Evolutionary conservation across 2,329 filamentous ascomycete genomes (phyloP), one percentile per base, ranked within the genome.

Genomic region (Aspergillus brasiliensis): DNA sequence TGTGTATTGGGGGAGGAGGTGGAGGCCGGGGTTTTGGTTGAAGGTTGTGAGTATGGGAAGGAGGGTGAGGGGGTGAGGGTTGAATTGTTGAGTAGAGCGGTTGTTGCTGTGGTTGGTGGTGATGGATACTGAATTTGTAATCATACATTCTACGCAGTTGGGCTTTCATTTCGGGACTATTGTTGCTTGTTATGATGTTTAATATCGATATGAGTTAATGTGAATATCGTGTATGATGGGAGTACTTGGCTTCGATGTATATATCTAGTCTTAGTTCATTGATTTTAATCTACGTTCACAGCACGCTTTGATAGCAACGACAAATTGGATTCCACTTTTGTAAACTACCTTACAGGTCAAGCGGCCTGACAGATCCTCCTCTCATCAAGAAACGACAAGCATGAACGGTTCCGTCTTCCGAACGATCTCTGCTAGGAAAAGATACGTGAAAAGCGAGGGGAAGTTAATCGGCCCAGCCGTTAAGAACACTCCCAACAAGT

Each of bases 401-500:
- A 42, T 19, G 23, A 5, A 46, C 19, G 28, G 38, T 31, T 28
- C 25, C 25, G 25, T 49, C 46, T 17, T 11, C 25, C 46, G 25
- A 31, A 25, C 8, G 4, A 17, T 0, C 11, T 8, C 25, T 27
- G 46, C 46, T 31, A 31, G 7, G 19, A 11, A 19, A n/a, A n/a
- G 10, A 15, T 8, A 28, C n/a, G n/a, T n/a, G 31, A 34, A 15
- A 34, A 23, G 21, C 10, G 7, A 44, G 25, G 21, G 52, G 34
- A 40, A 40, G 27, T 44, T 48, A 17, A 10, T 42, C 53, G 53
- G 40, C 15, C 53, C 53, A 17, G 53, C 42, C 53, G 53, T 25
- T 15, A 21, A 25, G 11, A 11, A n/a, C 52, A 47, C 15, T 7
- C 38, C 38, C 44, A n/a, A 48, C 23, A 40, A 21, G 6, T 21